A percentile compares a stretch with the other conserved stretches of the same genome.
Conservation (phyloP, 2,329 filamentous ascomycete species). For the Bertia moriformis region DNA sequence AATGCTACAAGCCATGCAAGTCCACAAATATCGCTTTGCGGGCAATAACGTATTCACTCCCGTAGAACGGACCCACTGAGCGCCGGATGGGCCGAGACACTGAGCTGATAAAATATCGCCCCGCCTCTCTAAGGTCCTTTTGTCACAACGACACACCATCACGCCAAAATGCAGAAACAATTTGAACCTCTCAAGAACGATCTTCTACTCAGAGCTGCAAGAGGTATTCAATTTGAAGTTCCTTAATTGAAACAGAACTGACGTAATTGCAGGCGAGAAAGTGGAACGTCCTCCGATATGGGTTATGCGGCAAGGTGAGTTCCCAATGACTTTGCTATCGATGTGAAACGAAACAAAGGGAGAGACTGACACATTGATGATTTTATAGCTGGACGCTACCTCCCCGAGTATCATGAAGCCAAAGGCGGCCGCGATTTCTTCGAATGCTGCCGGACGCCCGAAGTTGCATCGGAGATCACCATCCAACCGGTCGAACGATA, state of each 20-base stretch:
- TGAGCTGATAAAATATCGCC: no score
- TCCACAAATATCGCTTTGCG: no score
- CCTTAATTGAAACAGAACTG: background rate
- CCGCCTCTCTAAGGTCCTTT: no score
- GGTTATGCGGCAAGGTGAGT: constrained; percentile 94
- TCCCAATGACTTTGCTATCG: background rate
- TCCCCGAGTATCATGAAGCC: constrained; percentile 92
- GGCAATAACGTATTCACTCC: no score
- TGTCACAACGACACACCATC: no score
- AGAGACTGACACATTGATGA: constrained; percentile 3
- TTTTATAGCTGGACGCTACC: constrained; percentile 71
- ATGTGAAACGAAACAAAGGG: no score
- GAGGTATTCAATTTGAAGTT: background rate
- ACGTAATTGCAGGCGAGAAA: constrained; percentile 50
- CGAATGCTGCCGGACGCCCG: constrained; percentile 85
- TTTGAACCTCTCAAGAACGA: constrained; percentile 1
- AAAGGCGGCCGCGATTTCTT: constrained; percentile 91
- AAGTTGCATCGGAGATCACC: constrained; percentile 84
- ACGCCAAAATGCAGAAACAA: background rate
- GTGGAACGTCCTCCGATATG: constrained; percentile 91
- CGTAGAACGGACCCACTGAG: no score
- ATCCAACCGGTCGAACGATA: constrained; percentile 90
- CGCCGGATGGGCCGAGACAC: no score
- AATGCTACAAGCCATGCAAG: no score
- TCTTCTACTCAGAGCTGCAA: background rate